Base-by-base conservation (phyloP, 257 asterid species). In the Gardenia jasminoides region DNA sequence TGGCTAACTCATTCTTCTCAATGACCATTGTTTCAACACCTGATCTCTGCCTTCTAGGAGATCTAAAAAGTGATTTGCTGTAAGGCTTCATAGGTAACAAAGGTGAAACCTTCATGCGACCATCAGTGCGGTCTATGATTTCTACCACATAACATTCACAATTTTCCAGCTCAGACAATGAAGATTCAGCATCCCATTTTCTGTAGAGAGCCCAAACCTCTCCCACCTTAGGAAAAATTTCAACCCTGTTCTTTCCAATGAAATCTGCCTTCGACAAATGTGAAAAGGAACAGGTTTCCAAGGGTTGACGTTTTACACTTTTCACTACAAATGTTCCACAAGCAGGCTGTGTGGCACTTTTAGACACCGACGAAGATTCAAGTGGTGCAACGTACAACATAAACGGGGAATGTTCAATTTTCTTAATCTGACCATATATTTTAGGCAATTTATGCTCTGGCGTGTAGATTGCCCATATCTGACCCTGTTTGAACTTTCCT, bases 181-280 rank as follows among this genome's bases (percentile, higher is more conserved):
- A 54, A 10, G 75, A 20, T 69, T 79, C 76, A 28, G 70, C 4
- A 28, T 67, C 67, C 82, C 83, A 72, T 48, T 77, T 50, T 54
- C 46, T 76, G 80, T 81, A 76, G 41, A 84, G 36, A 28, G 85
- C 88, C 88, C 88, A 84, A 41, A 84, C 79, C 61, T 84, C 81
- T 26, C 85, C 85, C 70, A 71, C 78, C 81, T 76, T 52, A 20
- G 88, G 85, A 52, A 66, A 72, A 50, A 82, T 77, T 19, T 10
- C 65, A 76, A 71, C 26, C 43, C 41, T 69, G 43, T 79, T 72
- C 61, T 73, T 76, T 10, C 62, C 67, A 10, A 44, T 43, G 20
- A 30, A 24, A 13, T 67, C 39, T 67, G 54, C 74, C 58, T 84
- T 77, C 76, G 82, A 46, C 48, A 64, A 46, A 72, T 84, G 88